phyloP scores from a whole-genome alignment of 176 grass and related monocot species.

The Areca catechu region DNA sequence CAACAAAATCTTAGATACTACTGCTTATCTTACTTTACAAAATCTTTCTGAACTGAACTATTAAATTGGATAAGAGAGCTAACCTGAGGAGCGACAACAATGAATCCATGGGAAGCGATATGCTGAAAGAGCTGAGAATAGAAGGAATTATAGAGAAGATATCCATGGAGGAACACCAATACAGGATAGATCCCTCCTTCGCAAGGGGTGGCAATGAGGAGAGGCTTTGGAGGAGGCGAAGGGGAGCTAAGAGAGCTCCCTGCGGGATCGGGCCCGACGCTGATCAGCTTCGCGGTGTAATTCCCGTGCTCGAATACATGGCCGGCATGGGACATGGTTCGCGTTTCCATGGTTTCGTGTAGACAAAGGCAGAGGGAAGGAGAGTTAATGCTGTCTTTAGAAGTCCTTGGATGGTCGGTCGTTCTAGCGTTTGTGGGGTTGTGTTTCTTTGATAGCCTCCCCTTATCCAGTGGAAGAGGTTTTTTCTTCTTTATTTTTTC shows the following conservation, averaged over 20 bases:
- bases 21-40: too few relatives aligned
- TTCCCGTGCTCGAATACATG: slow-evolving; percentile 12
- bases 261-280: background rate
- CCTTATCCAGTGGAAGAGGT: slow-evolving; percentile 20
- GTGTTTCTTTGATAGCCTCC: slow-evolving; percentile 4
- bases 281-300: slow-evolving; percentile 15
- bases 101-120: slow-evolving; percentile 78
- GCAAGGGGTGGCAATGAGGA: slow-evolving; percentile 45
- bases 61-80: background rate
- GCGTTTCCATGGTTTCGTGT: background rate
- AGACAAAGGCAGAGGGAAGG: too few relatives aligned
- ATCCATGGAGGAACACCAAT: slow-evolving; percentile 72
- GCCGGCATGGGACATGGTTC: slow-evolving; percentile 6
- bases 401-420: too few relatives aligned
- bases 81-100: slow-evolving; percentile 62
- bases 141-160: slow-evolving; percentile 62
- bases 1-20: too few relatives aligned
- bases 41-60: too few relatives aligned
- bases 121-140: slow-evolving; percentile 74
- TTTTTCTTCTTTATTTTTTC: too few relatives aligned
- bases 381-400: too few relatives aligned
- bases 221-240: slow-evolving; percentile 38
- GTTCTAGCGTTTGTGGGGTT: background rate
- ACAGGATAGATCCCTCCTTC: slow-evolving; percentile 69
- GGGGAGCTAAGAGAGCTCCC: background rate